Evolutionary conservation across 345 rosid genomes (phyloP), one percentile per base, ranked within the genome.

Genomic region (Barbarea vulgaris): DNA sequence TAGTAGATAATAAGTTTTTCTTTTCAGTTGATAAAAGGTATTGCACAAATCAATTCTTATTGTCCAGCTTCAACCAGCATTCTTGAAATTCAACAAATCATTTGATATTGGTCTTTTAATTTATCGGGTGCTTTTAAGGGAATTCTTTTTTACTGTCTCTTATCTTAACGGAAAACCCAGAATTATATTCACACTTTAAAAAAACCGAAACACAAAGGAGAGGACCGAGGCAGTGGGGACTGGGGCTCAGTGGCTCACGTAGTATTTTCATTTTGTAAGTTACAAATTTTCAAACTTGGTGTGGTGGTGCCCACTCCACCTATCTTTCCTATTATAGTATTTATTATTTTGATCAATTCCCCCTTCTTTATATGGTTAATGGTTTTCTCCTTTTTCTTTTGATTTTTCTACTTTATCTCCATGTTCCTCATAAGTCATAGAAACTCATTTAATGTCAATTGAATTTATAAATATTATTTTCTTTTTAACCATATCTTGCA

Each of bases 321-420:
- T 46, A 76, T 61, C 42, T 76, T 76, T 76, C 75, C 59, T 69
- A 64, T 42, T 63, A 62, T 63, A 76, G 75, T 53, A 76, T 69
- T 76, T 18, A 69, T 28, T 76, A 68, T 54, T 54, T 27, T 52
- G 17, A 39, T 48, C 64, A 68, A 30, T 60, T 9, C 17, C 9
- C 31, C 19, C 28, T 59, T 75, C 55, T 75, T 59, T 39, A 9
- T 59, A 11, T 60, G 44, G 24, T 75, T 56, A 60, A 10, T 60
- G 34, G 33, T 68, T 56, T 60, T 25, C 75, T 33, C 65, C 48
- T 33, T 54, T 69, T 61, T 42, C 3, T 25, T 22, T 33, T 65
- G 17, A 2, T 18, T 4, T 13, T 24, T 62, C 17, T 21, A 44
- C 75, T 76, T 62, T 47, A 33, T 69, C 15, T 54, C 0, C 58